Evolutionary conservation across 2,329 filamentous ascomycete genomes (phyloP), one percentile per base, ranked within the genome.

Genomic region (Amylocarpus encephaloides): DNA sequence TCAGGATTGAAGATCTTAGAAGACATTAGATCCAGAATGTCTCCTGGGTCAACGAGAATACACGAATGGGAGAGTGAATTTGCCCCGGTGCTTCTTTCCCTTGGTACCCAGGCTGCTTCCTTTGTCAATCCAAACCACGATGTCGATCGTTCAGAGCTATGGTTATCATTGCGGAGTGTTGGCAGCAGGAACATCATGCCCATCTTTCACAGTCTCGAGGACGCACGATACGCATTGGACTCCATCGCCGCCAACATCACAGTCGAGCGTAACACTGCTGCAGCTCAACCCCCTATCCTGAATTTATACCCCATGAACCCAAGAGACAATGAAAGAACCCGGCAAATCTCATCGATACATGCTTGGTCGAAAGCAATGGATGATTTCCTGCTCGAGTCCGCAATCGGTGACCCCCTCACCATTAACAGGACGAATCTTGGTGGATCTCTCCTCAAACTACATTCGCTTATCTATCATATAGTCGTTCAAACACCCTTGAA

Each of bases 181-280:
- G 55, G 58, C 40, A 44, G 46, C 5, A 42, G 49, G 5, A 49
- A 49, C 16, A 50, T 46, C 16, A 51, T 48, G 1, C 44, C 39
- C 12, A 43, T 42, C 13, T 83, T 83, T 49, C 59, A 68, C 1
- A 73, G 71, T 1, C 63, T 82, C 6, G 66, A 73, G 18, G 77
- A 83, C 49, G 80, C 79, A 7, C 74, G 80, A 10, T 57, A 76
- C 10, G 72, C 77, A 1, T 80, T 79, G 64, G 79, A 83, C 66
- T 40, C 69, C 78, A 3, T 75, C 70, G 56, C 77, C 76, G 62
- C 73, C 68, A 49, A 73, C 74, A 51, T 72, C 80, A 59, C 73
- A 73, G 19, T 81, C 77, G 62, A 76, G 74, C 32, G 79, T 80
- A 59, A 54, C 1, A 48, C 56, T 5, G 48, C 49, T 10, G 48